These are phyloP conservation scores for Tricholoma saponaceum DNA, from an alignment of 768 basidiomycete species.

Conservation along the genomic window DNA sequence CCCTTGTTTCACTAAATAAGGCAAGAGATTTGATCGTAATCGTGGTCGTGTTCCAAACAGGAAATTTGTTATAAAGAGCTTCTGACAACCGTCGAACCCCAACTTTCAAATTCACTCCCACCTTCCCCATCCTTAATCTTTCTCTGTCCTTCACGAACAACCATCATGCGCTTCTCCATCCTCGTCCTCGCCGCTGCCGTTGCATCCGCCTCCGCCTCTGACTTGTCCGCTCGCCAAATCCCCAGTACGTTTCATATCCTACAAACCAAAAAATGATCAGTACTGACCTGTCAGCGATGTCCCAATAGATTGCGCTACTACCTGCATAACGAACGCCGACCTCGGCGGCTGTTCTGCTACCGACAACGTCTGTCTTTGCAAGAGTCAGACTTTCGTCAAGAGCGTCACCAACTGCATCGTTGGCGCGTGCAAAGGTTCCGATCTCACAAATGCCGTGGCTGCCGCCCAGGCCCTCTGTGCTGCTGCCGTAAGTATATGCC, in stretches of 20 bases:
- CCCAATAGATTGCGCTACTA: constrained; percentile 42
- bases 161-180: constrained; percentile 53
- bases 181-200: constrained; percentile 35
- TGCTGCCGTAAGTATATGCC: constrained; percentile 40
- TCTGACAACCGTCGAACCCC: background rate
- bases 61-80: background rate
- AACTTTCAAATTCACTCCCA: background rate
- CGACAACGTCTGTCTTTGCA: constrained; percentile 62
- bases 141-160: too few species aligned
- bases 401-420: constrained; percentile 46
- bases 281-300: background rate
- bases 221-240: constrained; percentile 32
- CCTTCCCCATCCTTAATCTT: constrained; percentile 1
- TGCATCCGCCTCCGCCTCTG: constrained; percentile 34
- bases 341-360: constrained; percentile 38
- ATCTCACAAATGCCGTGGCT: constrained; percentile 39
- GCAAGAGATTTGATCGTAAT: too few species aligned
- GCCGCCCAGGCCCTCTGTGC: constrained; percentile 41
- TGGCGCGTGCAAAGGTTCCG: constrained; percentile 39
- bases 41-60: too few species aligned
- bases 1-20: too few species aligned
- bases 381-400: constrained; percentile 38
- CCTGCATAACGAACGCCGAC: constrained; percentile 45
- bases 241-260: constrained; percentile 27
- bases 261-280: too few species aligned